Base-by-base conservation (phyloP, 495 filamentous ascomycete genomes). In the Neurospora cerealis region DNA sequence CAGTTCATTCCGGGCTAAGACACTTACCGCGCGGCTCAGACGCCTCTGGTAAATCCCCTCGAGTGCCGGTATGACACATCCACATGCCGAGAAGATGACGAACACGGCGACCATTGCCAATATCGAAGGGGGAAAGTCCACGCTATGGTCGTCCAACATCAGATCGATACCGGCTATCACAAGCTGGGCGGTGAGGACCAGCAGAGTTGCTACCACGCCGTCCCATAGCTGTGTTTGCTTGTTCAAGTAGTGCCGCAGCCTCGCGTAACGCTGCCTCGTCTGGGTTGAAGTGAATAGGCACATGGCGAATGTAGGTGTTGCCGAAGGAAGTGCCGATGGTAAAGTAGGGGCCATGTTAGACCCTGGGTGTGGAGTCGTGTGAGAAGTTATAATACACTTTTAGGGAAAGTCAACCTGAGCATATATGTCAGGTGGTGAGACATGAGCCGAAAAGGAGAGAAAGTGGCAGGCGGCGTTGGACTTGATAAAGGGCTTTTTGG, bases 11-110 rank as follows among this genome's bases (percentile, higher is more conserved):
- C 13, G n/a, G 21, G 38, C 6, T 6, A 21, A 41, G 69, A 37
- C 9, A 76, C 81, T 73, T 62, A 82, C 81, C n/a, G 83, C 77
- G 15, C 79, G 75, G 66, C 77, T 79, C n/a, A 86, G 66, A 36
- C 80, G 73, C 34, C 73, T 80, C 8, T 44, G 69, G 70, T 86
- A 86, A 11, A 83, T 77, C 15, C 46, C 48, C 5, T 81, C 80
- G 2, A 79, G 70, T 3, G 71, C 72, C 0, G 75, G 72, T 0
- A 78, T 2, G 8, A 79, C 5, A 34, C 36, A 70, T 0, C 76
- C 77, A n/a, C 24, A 10, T 0, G 77, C 28, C 0, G 60, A 74
- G 7, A 79, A 74, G 1, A 70, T 3, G 2, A 73, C n/a, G 62
- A 81, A 80, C 0, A 82, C 74, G 2, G 40, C 62, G 0, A 75